Conservation (phyloP, 371 early-diverging fungal species). For the Mortierella sp. region DNA sequence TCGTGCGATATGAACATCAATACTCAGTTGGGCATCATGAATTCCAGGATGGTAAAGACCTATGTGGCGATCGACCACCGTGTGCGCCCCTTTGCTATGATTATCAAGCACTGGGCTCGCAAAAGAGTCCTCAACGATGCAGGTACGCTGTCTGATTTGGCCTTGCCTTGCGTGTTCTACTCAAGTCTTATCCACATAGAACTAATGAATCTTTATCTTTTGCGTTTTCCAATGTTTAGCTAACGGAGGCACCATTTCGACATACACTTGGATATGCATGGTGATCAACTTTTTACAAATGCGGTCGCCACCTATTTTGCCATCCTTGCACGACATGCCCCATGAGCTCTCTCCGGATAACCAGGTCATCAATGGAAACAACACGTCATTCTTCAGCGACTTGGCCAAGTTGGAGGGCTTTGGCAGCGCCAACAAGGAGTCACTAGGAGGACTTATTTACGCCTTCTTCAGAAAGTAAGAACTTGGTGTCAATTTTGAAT, state of each 20-base stretch:
- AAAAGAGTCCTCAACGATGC: conserved; percentile 81
- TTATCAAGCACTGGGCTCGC: conserved; percentile 88
- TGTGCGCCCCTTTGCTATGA: conserved; percentile 80
- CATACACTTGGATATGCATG: conserved; percentile 95
- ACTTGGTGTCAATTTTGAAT: too few species aligned
- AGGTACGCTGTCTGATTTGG: conserved; percentile 52
- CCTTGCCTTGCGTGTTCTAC: neutral
- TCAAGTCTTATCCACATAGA: neutral
- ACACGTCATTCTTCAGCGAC: conserved; percentile 76
- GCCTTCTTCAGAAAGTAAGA: conserved; percentile 83
- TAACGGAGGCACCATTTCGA: conserved; percentile 92
- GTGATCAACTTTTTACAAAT: conserved; percentile 91
- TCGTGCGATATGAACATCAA: conserved; percentile 91
- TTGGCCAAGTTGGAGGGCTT: conserved; percentile 72
- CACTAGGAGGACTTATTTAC: conserved; percentile 84
- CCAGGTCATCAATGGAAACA: conserved; percentile 57
- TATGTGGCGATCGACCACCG: conserved; percentile 87
- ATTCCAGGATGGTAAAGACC: conserved; percentile 81
- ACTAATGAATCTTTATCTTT: neutral
- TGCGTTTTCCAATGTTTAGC: conserved; percentile 59
- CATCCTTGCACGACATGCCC: conserved; percentile 80
- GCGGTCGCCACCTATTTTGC: conserved; percentile 91
- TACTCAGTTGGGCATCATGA: conserved; percentile 82
- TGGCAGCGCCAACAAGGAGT: conserved; percentile 78
- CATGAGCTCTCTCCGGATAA: conserved; percentile 51